Conservation (phyloP, 2,329 filamentous ascomycete genomes). For the Fusarium floridanum region DNA sequence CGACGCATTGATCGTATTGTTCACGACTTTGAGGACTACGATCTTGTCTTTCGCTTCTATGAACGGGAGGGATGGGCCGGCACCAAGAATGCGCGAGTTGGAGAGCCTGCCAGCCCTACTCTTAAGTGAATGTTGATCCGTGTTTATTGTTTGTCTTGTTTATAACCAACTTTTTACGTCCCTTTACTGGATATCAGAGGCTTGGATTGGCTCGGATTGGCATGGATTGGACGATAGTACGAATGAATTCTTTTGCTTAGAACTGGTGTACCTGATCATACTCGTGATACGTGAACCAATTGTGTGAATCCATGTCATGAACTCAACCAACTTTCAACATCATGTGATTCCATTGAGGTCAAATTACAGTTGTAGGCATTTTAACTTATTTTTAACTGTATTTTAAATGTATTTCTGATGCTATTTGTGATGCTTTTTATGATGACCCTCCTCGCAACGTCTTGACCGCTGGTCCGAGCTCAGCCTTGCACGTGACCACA, state of each 20-base stretch:
- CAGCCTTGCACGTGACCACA: conserved; percentile 40
- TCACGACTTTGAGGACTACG: conserved; percentile 97
- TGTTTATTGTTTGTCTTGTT: neutral
- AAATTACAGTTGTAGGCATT: neutral
- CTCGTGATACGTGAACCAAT: neutral
- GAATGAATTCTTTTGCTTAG: neutral
- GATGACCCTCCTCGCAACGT: neutral
- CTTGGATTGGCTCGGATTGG: neutral
- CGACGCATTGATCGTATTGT: conserved; percentile 93
- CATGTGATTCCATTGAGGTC: neutral
- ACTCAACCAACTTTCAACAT: neutral
- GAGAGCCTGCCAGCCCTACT: conserved; percentile 57
- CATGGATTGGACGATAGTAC: neutral
- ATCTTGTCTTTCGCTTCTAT: conserved; percentile 96
- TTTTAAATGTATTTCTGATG: neutral
- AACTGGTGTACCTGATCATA: neutral
- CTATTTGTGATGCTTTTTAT: neutral
- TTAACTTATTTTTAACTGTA: neutral
- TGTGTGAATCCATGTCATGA: neutral
- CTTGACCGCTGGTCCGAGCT: neutral
- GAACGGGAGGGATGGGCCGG: conserved; percentile 85
- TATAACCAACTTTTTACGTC: conserved; percentile 20
- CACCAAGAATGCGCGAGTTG: conserved; percentile 65
- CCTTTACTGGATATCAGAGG: neutral
- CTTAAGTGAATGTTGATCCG: conserved; percentile 40